Evolutionary conservation across 352 stramenopile species (phyloP), one percentile per base, ranked within the genome.

Genomic region (Globisporangium cystogenes): DNA sequence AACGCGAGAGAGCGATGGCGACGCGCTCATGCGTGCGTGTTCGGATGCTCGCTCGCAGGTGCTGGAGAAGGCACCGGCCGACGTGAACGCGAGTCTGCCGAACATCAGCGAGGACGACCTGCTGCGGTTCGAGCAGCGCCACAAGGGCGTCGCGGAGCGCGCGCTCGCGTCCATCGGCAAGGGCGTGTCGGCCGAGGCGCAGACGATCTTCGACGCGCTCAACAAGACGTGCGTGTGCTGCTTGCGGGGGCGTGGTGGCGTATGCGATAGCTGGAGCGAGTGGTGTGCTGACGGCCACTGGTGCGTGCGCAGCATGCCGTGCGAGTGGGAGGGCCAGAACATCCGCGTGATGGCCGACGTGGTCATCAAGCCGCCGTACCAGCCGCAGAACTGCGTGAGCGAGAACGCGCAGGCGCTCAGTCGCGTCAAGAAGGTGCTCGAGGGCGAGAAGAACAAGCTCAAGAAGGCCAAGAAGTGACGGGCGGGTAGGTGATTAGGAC

Each of bases 161-260:
- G 82, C 81, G 21, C 60, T 93, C 40, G 82, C 82, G 18, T 91
- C 82, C 23, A 93, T 93, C 43, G 85, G 85, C 50, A 83, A 87
- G 65, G 72, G 69, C 45, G 85, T 95, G 45, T 70, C 68, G 7
- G 56, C 61, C 3, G 72, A 90, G 51, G 82, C 82, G 26, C 85
- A 95, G 54, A 58, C 65, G 36, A 88, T 93, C 62, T 95, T 95
- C 46, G 83, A 95, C 55, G 82, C 82, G 33, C 78, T 95, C 44
- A 93, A 92, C 70, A 95, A 95, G 65, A 95, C 85, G 70, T 93
- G 80, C 57, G 72, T 60, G n/a, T n/a, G n/a, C n/a, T n/a, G n/a
- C n/a, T n/a, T 16, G 31, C 36, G 4, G 4, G 21, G 24, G 11
- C 12, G 0, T 46, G 21, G 41, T 7, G 10, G n/a, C n/a, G n/a